Conservation (phyloP, 768 basidiomycete genomes). For the Dioszegia crocea region DNA sequence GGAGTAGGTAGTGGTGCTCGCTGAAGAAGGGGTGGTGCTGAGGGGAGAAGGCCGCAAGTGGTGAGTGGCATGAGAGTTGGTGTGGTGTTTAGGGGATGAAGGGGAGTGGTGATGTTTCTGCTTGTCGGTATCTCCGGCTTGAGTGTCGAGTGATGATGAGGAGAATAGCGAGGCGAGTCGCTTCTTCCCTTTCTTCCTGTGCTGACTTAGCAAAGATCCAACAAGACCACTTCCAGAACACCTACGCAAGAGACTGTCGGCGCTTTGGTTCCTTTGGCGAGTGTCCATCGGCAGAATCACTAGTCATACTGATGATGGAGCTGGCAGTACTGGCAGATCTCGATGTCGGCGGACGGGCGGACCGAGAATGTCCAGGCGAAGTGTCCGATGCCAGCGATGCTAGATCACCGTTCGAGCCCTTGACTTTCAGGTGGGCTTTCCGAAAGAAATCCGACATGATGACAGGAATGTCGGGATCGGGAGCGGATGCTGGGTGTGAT, state of each 20-base stretch:
- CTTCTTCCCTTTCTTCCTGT: slow-evolving; percentile 30
- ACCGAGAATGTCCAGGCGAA: neutral
- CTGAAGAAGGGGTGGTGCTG: slow-evolving; percentile 18
- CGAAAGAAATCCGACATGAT: slow-evolving; percentile 27
- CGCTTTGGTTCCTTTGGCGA: slow-evolving; percentile 10
- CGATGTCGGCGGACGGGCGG: slow-evolving; percentile 23
- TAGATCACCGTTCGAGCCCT: slow-evolving; percentile 20
- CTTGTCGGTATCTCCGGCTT: neutral
- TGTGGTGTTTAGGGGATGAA: neutral
- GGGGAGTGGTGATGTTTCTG: slow-evolving; percentile 5
- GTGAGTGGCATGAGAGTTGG: slow-evolving; percentile 6
- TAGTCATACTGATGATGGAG: slow-evolving; percentile 12
- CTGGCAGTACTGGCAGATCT: slow-evolving; percentile 25
- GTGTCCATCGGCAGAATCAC: neutral
- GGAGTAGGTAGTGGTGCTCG: slow-evolving; percentile 19
- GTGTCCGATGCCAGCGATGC: slow-evolving; percentile 3
- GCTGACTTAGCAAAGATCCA: neutral
- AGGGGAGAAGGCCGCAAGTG: slow-evolving; percentile 15
- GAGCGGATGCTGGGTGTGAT: neutral
- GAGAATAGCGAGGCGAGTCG: slow-evolving; percentile 43
- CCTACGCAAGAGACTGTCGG: slow-evolving; percentile 20
- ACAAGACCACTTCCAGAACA: neutral
- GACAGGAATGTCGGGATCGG: neutral
- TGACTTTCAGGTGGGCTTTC: slow-evolving; percentile 31
- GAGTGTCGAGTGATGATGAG: slow-evolving; percentile 23